These are phyloP conservation scores for Chrysosphaeria jannelii DNA, from an alignment of 2,329 filamentous ascomycete species.

Conservation along the genomic window DNA sequence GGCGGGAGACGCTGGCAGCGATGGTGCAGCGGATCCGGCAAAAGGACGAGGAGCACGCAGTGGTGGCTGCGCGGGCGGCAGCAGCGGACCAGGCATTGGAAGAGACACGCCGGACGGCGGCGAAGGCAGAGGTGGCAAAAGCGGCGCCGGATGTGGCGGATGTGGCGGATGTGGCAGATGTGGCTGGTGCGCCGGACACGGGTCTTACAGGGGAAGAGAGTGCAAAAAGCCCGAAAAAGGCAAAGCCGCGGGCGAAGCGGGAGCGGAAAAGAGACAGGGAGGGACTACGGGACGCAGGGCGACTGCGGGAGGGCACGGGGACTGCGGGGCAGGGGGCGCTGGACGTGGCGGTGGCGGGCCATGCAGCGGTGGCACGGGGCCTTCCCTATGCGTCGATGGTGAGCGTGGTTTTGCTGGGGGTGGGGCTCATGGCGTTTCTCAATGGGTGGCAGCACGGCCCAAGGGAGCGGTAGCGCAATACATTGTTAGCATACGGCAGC, in stretches of 20 bases:
- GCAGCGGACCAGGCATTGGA: slow-evolving; percentile 5
- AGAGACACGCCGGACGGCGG: not conserved
- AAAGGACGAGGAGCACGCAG: slow-evolving; percentile 24
- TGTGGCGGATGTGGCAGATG: too few relatives aligned
- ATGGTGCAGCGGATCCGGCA: slow-evolving; percentile 62
- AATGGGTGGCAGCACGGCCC: slow-evolving; percentile 64
- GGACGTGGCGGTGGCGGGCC: slow-evolving; percentile 11
- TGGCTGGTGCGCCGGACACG: too few relatives aligned
- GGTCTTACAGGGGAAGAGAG: not conserved
- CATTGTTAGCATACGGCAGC: too few relatives aligned
- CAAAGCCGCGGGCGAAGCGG: too few relatives aligned
- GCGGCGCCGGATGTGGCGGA: too few relatives aligned
- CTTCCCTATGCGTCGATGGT: slow-evolving; percentile 59
- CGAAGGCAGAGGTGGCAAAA: too few relatives aligned
- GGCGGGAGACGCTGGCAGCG: slow-evolving; percentile 48
- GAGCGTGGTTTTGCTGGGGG: slow-evolving; percentile 50
- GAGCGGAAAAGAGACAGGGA: not conserved
- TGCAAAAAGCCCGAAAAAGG: not conserved
- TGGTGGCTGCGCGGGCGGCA: slow-evolving; percentile 12
- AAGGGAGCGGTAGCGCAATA: too few relatives aligned
- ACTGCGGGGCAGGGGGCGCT: slow-evolving; percentile 11
- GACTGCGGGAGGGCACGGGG: slow-evolving; percentile 18
- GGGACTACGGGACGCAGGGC: slow-evolving; percentile 6
- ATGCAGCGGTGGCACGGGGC: slow-evolving; percentile 19
- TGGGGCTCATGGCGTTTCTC: slow-evolving; percentile 63